These are phyloP conservation scores for Rheum nobile DNA, from an alignment of 148 eudicot species.

Conservation along the genomic window DNA sequence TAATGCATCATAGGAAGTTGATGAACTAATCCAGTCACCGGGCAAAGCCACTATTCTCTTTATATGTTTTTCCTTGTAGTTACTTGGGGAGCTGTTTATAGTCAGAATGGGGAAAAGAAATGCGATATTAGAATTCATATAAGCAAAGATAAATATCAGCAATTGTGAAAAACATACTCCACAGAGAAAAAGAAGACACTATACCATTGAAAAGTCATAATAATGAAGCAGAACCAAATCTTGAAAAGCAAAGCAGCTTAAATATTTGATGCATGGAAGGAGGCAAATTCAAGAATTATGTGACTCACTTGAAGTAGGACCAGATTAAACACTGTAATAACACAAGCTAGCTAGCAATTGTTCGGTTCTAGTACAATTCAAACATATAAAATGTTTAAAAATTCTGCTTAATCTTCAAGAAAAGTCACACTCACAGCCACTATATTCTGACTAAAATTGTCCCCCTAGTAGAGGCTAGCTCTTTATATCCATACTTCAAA, in stretches of 20 bases:
- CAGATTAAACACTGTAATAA: not conserved
- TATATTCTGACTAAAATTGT: not conserved
- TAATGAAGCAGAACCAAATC: not conserved
- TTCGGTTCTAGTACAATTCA: not conserved
- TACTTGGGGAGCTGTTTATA: constrained; percentile 60
- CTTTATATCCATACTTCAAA: not conserved
- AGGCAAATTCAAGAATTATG: not conserved
- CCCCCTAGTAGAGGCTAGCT: not conserved
- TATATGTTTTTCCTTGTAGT: constrained; percentile 56
- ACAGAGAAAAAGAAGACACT: not conserved
- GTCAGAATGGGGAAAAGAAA: not conserved
- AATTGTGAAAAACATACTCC: not conserved
- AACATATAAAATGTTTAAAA: not conserved
- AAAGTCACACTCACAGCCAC: not conserved
- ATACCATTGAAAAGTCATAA: not conserved
- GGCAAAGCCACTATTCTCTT: constrained; percentile 89
- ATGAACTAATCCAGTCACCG: constrained; percentile 64
- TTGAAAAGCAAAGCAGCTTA: not conserved
- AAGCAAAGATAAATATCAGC: not conserved
- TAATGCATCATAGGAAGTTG: constrained; percentile 36
- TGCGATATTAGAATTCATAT: not conserved
- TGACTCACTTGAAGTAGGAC: not conserved
- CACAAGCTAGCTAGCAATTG: not conserved
- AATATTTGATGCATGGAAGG: not conserved
- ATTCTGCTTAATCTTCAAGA: not conserved